phyloP scores from a whole-genome alignment of 352 stramenopile genomes.

The Phytophthora ramorum region DNA sequence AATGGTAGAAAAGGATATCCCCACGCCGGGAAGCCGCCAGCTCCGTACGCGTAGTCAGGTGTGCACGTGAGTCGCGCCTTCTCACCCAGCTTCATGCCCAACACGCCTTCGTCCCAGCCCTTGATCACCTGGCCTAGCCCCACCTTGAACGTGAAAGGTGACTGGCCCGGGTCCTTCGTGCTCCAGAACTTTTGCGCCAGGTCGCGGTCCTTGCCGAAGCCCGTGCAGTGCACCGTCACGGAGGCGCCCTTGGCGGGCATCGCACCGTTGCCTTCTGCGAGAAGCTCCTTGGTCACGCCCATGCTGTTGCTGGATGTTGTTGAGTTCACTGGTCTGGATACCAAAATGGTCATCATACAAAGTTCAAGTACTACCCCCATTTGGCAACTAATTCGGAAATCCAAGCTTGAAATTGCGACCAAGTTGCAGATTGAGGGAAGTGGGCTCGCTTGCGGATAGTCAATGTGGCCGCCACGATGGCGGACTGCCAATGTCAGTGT shows the following conservation, averaged over 20 bases:
- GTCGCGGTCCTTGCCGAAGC: constrained; percentile 79
- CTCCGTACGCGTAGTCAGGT: constrained; percentile 96
- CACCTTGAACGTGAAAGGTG: constrained; percentile 94
- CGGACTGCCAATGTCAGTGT: too few species aligned
- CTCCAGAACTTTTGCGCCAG: constrained; percentile 94
- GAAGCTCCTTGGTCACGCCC: constrained; percentile 73
- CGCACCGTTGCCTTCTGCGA: constrained; percentile 60
- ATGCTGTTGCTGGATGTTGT: constrained; percentile 36
- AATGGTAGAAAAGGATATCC: constrained; percentile 76
- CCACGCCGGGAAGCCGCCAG: constrained; percentile 93
- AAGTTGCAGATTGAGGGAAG: neutral
- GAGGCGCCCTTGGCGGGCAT: constrained; percentile 62
- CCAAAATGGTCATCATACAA: neutral
- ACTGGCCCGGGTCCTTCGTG: constrained; percentile 95
- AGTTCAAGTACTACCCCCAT: neutral
- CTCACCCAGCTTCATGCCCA: constrained; percentile 90
- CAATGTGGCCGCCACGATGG: too few species aligned
- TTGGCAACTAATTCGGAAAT: neutral
- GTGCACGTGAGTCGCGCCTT: constrained; percentile 91
- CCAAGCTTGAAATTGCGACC: neutral
- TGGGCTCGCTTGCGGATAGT: too few species aligned
- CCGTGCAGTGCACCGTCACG: constrained; percentile 87
- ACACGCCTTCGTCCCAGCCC: constrained; percentile 95
- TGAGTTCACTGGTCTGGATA: neutral
- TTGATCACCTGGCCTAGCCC: constrained; percentile 95